Evolutionary conservation across 441 rosid genomes (phyloP).

Genomic region (Brassica hybrid): DNA sequence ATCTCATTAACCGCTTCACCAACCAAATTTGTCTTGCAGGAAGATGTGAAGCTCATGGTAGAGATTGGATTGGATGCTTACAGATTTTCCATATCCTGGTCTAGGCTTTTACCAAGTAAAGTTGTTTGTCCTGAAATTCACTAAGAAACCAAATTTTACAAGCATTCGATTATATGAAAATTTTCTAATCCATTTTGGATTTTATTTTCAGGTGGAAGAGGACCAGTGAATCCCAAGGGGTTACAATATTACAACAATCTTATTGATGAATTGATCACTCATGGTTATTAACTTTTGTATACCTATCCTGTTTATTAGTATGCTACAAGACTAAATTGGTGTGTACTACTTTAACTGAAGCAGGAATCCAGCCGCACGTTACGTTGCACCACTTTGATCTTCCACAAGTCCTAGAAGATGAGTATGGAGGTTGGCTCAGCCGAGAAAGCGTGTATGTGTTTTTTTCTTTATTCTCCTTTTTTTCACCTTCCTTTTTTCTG

Average conservation of each 20-base stretch:
- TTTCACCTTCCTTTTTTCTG: background rate
- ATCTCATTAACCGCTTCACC: background rate
- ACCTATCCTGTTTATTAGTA: background rate
- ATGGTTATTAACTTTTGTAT: slow-evolving; percentile 23
- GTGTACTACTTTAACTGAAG: background rate
- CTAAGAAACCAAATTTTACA: background rate
- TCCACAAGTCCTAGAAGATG: slow-evolving; percentile 34
- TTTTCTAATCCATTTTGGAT: background rate
- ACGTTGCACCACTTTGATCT: slow-evolving; percentile 38
- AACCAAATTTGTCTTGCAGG: slow-evolving; percentile 18
- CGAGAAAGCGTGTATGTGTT: slow-evolving; percentile 57
- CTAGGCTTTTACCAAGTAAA: slow-evolving; percentile 38
- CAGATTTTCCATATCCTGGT: slow-evolving; percentile 39
- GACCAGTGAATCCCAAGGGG: slow-evolving; percentile 27
- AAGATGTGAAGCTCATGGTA: slow-evolving; percentile 41
- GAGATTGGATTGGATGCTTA: slow-evolving; percentile 34
- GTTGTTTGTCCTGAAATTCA: background rate
- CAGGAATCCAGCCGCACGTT: slow-evolving; percentile 36
- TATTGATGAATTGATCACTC: slow-evolving; percentile 27
- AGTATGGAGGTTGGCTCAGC: slow-evolving; percentile 44
- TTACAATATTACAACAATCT: slow-evolving; percentile 34
- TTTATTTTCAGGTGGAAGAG: slow-evolving; percentile 32
- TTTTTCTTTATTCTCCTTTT: slow-evolving; percentile 22
- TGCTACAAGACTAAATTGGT: background rate
- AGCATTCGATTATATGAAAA: background rate